Evolutionary conservation across 768 basidiomycete genomes (phyloP).

Genomic region (Mycena rosella): DNA sequence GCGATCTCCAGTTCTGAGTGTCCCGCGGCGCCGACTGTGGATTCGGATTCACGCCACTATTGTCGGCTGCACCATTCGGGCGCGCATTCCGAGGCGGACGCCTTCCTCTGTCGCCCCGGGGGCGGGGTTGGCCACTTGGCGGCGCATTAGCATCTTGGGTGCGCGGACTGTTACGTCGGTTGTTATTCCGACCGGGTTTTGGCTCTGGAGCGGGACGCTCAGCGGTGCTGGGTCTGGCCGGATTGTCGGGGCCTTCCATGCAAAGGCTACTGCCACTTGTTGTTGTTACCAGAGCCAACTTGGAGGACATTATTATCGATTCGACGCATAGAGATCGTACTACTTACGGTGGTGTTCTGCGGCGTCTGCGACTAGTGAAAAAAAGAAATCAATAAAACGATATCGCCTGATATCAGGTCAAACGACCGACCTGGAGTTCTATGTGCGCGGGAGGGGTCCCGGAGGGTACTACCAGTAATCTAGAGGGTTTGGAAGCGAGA

Average conservation of each 20-base stretch:
- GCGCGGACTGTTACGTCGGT: conserved; percentile 34
- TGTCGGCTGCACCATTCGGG: neutral
- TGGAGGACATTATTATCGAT: neutral
- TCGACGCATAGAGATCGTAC: too few relatives aligned
- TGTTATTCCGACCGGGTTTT: conserved; percentile 29
- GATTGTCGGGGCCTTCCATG: conserved; percentile 37
- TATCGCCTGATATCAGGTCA: neutral
- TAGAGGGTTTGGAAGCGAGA: neutral
- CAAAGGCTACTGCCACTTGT: conserved; percentile 21
- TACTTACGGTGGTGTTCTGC: conserved; percentile 4
- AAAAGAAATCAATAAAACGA: neutral
- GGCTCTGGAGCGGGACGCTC: conserved; percentile 29
- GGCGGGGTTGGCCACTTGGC: conserved; percentile 9
- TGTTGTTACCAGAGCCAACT: conserved; percentile 26
- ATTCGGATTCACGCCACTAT: conserved; percentile 7
- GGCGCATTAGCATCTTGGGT: conserved; percentile 7
- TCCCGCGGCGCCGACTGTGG: neutral
- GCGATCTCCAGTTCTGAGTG: conserved; percentile 24
- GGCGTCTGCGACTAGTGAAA: neutral
- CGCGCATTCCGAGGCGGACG: conserved; percentile 21
- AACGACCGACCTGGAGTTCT: conserved; percentile 10
- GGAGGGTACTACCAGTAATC: neutral
- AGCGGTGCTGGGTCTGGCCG: conserved; percentile 22
- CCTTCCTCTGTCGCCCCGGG: conserved; percentile 18
- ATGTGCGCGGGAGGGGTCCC: neutral